Conservation (phyloP, 495 filamentous ascomycete species). For the Staphylotrichum tortipilum region DNA sequence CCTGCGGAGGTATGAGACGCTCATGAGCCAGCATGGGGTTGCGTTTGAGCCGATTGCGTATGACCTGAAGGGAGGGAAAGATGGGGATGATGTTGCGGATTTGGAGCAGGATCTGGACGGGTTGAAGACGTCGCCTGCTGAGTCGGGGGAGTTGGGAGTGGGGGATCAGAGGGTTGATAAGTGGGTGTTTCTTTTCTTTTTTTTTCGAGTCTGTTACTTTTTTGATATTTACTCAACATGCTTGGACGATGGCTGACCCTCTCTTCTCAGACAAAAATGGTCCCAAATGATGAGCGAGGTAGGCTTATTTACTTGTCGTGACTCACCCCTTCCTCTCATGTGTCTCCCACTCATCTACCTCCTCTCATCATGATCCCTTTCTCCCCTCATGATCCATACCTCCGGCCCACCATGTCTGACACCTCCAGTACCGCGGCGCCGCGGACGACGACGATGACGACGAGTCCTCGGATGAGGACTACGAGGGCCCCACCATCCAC, state of each 20-base stretch:
- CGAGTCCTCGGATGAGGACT: slow-evolving; percentile 55
- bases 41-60: slow-evolving; percentile 36
- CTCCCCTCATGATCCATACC: background rate
- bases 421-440: slow-evolving; percentile 29
- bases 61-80: slow-evolving; percentile 34
- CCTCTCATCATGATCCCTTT: background rate
- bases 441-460: slow-evolving; percentile 45
- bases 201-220: no score
- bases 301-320: background rate
- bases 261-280: slow-evolving; percentile 26
- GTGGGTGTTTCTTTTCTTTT: slow-evolving; percentile 9
- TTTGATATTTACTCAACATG: no score
- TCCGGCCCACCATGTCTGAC: slow-evolving; percentile 3
- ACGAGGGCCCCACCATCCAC: slow-evolving; percentile 44
- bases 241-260: slow-evolving; percentile 2
- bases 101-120: slow-evolving; percentile 39
- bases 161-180: slow-evolving; percentile 24
- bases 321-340: background rate
- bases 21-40: slow-evolving; percentile 45
- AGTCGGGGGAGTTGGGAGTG: slow-evolving; percentile 24
- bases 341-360: background rate
- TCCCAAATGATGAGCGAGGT: slow-evolving; percentile 37
- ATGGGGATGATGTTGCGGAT: slow-evolving; percentile 41
- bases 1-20: slow-evolving; percentile 46
- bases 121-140: slow-evolving; percentile 31